These are phyloP conservation scores for Lactarius indigo DNA, from an alignment of 768 basidiomycete species.

Conservation along the genomic window DNA sequence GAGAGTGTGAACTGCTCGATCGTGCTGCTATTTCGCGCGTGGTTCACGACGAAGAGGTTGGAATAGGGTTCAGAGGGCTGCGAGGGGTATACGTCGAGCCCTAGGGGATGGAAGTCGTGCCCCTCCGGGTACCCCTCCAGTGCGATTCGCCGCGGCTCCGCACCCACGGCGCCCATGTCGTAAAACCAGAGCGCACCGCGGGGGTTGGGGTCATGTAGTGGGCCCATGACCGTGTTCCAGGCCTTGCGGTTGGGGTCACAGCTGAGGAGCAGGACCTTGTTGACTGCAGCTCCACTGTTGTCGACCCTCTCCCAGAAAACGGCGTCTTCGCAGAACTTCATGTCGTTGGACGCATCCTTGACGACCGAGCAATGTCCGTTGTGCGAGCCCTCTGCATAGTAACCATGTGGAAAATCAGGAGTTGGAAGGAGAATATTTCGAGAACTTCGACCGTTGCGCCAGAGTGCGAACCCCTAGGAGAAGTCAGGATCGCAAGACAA, in stretches of 20 bases:
- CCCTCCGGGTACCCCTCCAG: constrained; percentile 50
- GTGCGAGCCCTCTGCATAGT: constrained; percentile 46
- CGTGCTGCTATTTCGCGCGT: constrained; percentile 55
- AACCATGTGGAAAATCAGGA: constrained; percentile 21
- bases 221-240: constrained; percentile 82
- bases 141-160: constrained; percentile 38
- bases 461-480: constrained; percentile 11
- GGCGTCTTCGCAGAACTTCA: constrained; percentile 61
- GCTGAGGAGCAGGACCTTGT: constrained; percentile 43
- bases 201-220: constrained; percentile 53
- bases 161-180: constrained; percentile 17
- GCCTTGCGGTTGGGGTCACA: constrained; percentile 53
- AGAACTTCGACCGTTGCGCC: constrained; percentile 22
- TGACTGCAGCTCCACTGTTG: constrained; percentile 35
- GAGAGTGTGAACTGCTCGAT: constrained; percentile 65
- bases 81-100: constrained; percentile 54
- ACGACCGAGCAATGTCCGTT: constrained; percentile 44
- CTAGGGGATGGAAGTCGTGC: constrained; percentile 72
- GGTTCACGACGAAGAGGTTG: constrained; percentile 66
- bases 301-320: constrained; percentile 60
- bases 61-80: constrained; percentile 35
- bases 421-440: constrained; percentile 22
- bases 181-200: constrained; percentile 64
- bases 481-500: neutral
- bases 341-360: constrained; percentile 31